phyloP scores from a whole-genome alignment of 2,329 filamentous ascomycete genomes.

The Helminthosporium solani region DNA sequence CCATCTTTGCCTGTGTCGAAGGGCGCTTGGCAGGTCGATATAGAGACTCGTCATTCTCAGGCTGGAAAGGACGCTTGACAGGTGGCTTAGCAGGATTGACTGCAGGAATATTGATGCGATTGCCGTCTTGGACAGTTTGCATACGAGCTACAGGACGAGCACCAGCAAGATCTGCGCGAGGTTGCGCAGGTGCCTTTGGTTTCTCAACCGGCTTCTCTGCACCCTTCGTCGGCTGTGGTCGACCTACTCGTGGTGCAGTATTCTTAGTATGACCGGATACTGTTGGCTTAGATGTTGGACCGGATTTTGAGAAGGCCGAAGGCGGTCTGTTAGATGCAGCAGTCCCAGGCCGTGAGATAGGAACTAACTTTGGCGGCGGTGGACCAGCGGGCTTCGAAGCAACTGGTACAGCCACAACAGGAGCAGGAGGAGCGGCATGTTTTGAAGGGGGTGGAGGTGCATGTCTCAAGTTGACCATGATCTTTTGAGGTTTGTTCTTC shows the following conservation, averaged over 20 bases:
- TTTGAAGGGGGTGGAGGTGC: conserved; percentile 24
- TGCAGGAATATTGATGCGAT: conserved; percentile 55
- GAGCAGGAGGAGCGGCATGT: conserved; percentile 50
- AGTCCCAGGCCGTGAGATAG: conserved; percentile 56
- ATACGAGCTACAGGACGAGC: conserved; percentile 61
- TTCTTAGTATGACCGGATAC: conserved; percentile 23
- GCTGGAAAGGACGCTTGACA: conserved; percentile 72
- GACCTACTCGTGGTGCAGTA: conserved; percentile 23
- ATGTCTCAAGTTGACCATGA: conserved; percentile 57
- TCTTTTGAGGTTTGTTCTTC: conserved; percentile 66
- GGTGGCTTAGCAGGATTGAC: conserved; percentile 69
- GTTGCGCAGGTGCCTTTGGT: conserved; percentile 45
- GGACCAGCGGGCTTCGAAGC: conserved; percentile 22
- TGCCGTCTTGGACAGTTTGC: conserved; percentile 60
- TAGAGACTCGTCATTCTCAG: conserved; percentile 63
- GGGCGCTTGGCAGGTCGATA: conserved; percentile 42
- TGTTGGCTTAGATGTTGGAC: conserved; percentile 18
- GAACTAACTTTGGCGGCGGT: conserved; percentile 32
- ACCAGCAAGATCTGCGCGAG: conserved; percentile 52
- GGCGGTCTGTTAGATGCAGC: conserved; percentile 29
- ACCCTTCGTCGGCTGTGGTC: conserved; percentile 55
- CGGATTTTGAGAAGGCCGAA: conserved; percentile 29
- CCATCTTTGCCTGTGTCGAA: conserved; percentile 49
- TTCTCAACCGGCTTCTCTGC: conserved; percentile 71
- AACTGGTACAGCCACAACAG: conserved; percentile 23